Percentiles rank a stretch among this genome's conserved stretches.
These are phyloP conservation scores for Diddensiella caesifluorescens DNA, from an alignment of 805 yeast species.

Conservation along the genomic window DNA sequence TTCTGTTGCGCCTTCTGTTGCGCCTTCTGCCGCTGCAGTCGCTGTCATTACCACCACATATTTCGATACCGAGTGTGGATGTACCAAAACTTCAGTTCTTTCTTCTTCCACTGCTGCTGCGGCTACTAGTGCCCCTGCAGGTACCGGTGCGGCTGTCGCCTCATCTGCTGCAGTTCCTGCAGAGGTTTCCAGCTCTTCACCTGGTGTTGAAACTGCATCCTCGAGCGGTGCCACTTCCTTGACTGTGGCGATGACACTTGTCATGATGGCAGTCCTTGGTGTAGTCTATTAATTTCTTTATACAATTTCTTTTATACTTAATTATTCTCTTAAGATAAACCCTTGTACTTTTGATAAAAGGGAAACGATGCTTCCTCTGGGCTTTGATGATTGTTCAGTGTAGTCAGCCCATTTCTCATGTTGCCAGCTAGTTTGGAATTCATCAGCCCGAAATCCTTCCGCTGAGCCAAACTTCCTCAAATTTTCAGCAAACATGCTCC, in stretches of 20 bases:
- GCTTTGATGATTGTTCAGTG: too few relatives aligned
- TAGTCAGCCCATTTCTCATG: neutral
- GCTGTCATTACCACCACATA: neutral
- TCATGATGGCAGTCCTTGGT: too few relatives aligned
- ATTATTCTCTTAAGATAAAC: too few relatives aligned
- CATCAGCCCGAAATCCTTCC: neutral
- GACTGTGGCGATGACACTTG: too few relatives aligned
- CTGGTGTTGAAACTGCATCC: too few relatives aligned
- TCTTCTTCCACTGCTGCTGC: conserved; percentile 8
- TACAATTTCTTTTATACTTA: too few relatives aligned
- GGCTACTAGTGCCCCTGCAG: conserved; percentile 4
- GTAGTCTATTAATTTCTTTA: too few relatives aligned
- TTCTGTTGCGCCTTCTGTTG: neutral
- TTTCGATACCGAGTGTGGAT: conserved; percentile 2
- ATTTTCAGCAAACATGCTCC: conserved; percentile 12
- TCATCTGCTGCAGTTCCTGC: conserved; percentile 3
- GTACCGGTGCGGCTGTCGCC: conserved; percentile 6
- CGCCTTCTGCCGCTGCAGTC: neutral
- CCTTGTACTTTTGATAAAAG: too few relatives aligned
- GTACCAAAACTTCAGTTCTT: conserved; percentile 3
- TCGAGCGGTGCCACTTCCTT: too few relatives aligned
- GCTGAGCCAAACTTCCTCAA: neutral
- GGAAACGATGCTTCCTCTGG: too few relatives aligned
- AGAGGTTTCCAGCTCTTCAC: too few relatives aligned
- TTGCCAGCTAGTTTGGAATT: neutral